These are phyloP conservation scores for Graphilbum fragrans DNA, from an alignment of 2,329 filamentous ascomycete species.

Conservation along the genomic window DNA sequence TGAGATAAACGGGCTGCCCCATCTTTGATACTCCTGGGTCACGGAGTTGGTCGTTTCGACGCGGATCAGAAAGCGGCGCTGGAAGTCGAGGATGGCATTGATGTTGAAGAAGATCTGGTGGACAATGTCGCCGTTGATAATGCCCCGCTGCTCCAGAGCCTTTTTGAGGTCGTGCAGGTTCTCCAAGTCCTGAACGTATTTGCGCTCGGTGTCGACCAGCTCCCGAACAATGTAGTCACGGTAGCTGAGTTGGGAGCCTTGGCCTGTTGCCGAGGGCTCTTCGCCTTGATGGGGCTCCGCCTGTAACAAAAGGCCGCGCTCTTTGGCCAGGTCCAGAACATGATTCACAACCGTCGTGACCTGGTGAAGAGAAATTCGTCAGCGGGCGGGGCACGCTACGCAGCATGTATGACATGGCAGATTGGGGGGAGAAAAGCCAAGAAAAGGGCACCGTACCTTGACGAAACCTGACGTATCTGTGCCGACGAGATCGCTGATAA, in stretches of 20 bases:
- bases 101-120: conserved; percentile 96
- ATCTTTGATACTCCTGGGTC: conserved; percentile 66
- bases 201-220: conserved; percentile 86
- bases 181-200: conserved; percentile 95
- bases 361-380: conserved; percentile 23
- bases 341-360: conserved; percentile 87
- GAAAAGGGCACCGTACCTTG: conserved; percentile 47
- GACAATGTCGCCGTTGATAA: conserved; percentile 78
- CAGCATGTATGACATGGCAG: neutral
- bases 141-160: conserved; percentile 73
- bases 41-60: conserved; percentile 91
- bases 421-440: neutral
- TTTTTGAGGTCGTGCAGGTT: conserved; percentile 89
- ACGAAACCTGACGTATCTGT: conserved; percentile 96
- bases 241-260: conserved; percentile 55
- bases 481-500: conserved; percentile 81
- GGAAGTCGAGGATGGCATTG: conserved; percentile 88
- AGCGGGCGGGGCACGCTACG: neutral
- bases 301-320: conserved; percentile 60
- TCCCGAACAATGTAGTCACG: conserved; percentile 85
- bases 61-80: conserved; percentile 85
- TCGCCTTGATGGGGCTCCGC: conserved; percentile 45
- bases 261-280: conserved; percentile 26
- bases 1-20: conserved; percentile 81
- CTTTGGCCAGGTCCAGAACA: conserved; percentile 76